Conservation (phyloP, 1,284 basidiomycete species). For the Flammula alnicola region DNA sequence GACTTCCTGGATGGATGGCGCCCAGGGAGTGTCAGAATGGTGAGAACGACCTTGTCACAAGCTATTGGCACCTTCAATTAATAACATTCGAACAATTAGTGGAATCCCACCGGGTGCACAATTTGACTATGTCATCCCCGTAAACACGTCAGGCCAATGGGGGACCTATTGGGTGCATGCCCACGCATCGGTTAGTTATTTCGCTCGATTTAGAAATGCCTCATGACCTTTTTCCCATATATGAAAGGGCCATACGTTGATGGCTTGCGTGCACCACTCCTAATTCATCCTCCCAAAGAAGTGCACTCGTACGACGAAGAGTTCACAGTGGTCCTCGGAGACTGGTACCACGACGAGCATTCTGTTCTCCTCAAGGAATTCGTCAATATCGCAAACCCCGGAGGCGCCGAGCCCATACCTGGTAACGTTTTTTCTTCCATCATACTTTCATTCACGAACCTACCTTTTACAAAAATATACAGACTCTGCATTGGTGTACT, state of each 20-base stretch:
- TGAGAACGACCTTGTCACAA: too few species aligned
- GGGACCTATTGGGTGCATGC: conserved; percentile 93
- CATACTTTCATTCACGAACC: background rate
- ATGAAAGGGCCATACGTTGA: conserved; percentile 81
- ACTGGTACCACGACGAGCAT: conserved; percentile 88
- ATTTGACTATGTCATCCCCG: conserved; percentile 83
- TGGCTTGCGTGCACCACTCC: conserved; percentile 78
- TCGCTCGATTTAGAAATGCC: conserved; percentile 1
- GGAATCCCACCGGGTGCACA: conserved; percentile 81
- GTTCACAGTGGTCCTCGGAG: conserved; percentile 82
- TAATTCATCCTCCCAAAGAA: conserved; percentile 73
- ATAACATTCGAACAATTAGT: too few species aligned
- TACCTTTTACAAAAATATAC: background rate
- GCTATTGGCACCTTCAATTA: too few species aligned
- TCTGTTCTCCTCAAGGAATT: conserved; percentile 68
- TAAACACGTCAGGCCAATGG: conserved; percentile 71
- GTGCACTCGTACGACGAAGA: conserved; percentile 87
- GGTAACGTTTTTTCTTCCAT: conserved; percentile 42
- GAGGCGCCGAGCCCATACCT: conserved; percentile 88
- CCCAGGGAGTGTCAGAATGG: conserved; percentile 84
- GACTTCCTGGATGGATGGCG: conserved; percentile 88
- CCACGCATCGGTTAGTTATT: conserved; percentile 54
- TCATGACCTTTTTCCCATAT: background rate
- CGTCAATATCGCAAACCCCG: conserved; percentile 76
- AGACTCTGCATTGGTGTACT: conserved; percentile 88